Percentiles rank a stretch among this genome's conserved stretches.
These are phyloP conservation scores for Saccharum hybrid DNA, from an alignment of 202 grass and related monocot genomes.

Conservation along the genomic window DNA sequence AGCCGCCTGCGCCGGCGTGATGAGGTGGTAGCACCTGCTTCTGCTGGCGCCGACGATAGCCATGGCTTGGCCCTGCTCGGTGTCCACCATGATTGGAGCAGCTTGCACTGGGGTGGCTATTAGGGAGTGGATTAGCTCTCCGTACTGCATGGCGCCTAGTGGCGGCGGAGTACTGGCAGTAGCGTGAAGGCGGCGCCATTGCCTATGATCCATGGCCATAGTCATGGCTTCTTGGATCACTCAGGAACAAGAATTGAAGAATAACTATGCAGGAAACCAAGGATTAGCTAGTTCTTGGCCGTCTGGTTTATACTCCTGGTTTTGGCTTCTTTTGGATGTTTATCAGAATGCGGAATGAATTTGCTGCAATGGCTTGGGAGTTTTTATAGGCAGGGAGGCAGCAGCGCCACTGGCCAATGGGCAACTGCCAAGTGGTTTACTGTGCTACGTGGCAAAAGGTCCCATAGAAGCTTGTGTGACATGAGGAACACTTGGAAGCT, in stretches of 20 bases:
- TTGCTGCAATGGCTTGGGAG: neutral
- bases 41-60: neutral
- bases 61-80: conserved; percentile 19
- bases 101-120: conserved; percentile 21
- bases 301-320: neutral
- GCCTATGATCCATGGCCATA: conserved; percentile 53
- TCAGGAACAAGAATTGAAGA: neutral
- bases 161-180: neutral
- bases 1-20: conserved; percentile 8
- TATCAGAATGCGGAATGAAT: conserved; percentile 1
- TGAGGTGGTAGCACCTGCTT: neutral
- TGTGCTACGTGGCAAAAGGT: neutral
- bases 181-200: conserved; percentile 27
- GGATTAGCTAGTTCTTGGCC: neutral
- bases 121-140: conserved; percentile 50
- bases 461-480: neutral
- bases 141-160: conserved; percentile 24
- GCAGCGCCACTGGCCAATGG: neutral
- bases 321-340: neutral
- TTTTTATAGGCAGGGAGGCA: conserved; percentile 23
- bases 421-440: neutral
- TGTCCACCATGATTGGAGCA: conserved; percentile 25
- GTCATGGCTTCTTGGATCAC: conserved; percentile 39
- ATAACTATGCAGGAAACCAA: neutral
- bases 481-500: neutral